Evolutionary conservation across 306 rosid species (phyloP), one percentile per base, ranked within the genome.

Genomic region (Ammopiptanthus mongolicus): DNA sequence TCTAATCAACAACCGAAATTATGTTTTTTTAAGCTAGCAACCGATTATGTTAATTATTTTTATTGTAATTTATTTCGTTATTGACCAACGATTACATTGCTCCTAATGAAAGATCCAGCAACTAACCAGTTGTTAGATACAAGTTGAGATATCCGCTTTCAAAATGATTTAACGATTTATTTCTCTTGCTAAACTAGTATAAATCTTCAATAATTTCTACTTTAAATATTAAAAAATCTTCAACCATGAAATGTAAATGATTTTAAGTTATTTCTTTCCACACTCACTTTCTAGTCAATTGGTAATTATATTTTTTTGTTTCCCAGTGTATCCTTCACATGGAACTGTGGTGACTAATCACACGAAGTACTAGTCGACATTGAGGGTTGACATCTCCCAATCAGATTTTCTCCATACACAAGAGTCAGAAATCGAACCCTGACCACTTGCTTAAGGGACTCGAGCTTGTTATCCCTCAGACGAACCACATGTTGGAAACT

Each of bases 1-100:
- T 77, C 85, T 64, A 71, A 72, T 58, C 6, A 48, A 57, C 41
- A 50, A 58, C 37, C 57, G 29, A 63, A 76, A 8, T 71, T 15
- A 56, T 56, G 37, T 69, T 65, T 11, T 41, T 10, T 41, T 41
- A 1, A 25, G 28, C 28, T 25, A 25, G 3, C 28, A 25, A 3
- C 28, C 28, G 3, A 1, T 25, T 25, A 0, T 25, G 28, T 25
- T 25, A 39, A 53, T 22, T 63, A 44, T 22, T 61, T 13, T 53
- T 25, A 42, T 63, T 36, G 3, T 6, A 44, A 69, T 21, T 33
- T 53, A 15, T 67, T 39, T 81, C 39, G 22, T 39, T 3, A 37
- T 77, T 48, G 28, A 57, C 66, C 59, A 63, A 75, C 15, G 5
- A 36, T 74, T 73, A 19, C 73, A 31, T 44, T 52, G 47, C 61